Conservation (phyloP, 192 early-diverging fungal species). For the Coemansia sp. region DNA sequence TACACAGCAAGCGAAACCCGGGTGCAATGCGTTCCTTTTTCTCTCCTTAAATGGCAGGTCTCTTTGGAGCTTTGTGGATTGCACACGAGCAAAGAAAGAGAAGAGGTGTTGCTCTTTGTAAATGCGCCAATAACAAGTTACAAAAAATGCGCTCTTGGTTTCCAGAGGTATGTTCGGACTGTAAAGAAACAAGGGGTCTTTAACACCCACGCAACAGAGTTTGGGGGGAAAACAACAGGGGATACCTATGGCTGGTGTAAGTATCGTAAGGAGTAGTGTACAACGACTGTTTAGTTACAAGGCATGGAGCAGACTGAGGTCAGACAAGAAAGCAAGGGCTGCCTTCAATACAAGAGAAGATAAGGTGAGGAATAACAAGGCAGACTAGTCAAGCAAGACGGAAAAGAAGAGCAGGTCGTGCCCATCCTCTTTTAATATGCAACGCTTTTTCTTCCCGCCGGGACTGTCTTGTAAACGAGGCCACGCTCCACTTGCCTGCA, state of each 20-base stretch:
- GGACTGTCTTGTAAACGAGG: conserved; percentile 2
- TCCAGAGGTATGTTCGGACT: no score
- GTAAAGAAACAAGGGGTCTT: no score
- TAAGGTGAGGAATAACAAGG: neutral
- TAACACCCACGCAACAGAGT: no score
- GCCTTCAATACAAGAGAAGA: neutral
- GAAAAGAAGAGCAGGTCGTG: neutral
- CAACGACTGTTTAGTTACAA: neutral
- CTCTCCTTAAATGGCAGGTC: neutral
- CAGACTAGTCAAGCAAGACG: neutral
- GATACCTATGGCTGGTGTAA: no score
- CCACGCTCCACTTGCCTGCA: neutral
- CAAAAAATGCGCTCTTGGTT: neutral
- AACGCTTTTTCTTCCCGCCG: neutral
- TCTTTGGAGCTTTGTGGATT: neutral
- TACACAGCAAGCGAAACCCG: neutral
- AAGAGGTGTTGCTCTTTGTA: neutral
- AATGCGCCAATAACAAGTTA: neutral
- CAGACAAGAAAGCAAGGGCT: neutral
- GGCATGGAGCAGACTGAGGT: neutral
- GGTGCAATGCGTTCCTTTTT: neutral
- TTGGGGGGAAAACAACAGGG: no score
- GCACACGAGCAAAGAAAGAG: neutral
- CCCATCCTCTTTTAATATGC: neutral
- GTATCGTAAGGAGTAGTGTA: no score